Conservation (phyloP, 2,329 filamentous ascomycete genomes). For the Ceratocystis alfenasii region DNA sequence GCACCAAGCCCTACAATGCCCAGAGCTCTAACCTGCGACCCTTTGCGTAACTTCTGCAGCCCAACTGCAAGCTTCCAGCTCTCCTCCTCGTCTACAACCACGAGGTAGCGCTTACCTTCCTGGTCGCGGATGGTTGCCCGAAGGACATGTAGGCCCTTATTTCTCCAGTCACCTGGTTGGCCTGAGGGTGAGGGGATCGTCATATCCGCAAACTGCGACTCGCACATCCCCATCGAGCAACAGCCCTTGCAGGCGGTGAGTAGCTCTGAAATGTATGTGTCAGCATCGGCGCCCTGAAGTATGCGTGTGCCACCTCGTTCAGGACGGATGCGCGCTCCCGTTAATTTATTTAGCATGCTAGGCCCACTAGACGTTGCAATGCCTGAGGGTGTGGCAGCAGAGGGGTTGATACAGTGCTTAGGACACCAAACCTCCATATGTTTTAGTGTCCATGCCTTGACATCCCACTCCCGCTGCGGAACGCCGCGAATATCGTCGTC, state of each 20-base stretch:
- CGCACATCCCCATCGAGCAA: slow-evolving; percentile 44
- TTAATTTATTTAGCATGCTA: slow-evolving; percentile 39
- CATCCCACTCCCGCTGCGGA: slow-evolving; percentile 94
- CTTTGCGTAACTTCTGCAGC: slow-evolving; percentile 47
- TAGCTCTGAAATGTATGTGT: slow-evolving; percentile 51
- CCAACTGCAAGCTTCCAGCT: slow-evolving; percentile 56
- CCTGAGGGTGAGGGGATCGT: slow-evolving; percentile 32
- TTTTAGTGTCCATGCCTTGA: slow-evolving; percentile 96
- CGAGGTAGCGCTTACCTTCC: slow-evolving; percentile 54
- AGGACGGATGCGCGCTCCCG: slow-evolving; percentile 35
- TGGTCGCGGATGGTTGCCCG: slow-evolving; percentile 53
- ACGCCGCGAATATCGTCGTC: slow-evolving; percentile 88
- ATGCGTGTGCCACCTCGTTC: slow-evolving; percentile 40
- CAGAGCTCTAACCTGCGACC: slow-evolving; percentile 47
- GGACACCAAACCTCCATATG: slow-evolving; percentile 78
- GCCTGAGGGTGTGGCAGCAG: slow-evolving; percentile 32
- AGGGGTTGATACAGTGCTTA: slow-evolving; percentile 45
- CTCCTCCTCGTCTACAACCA: slow-evolving; percentile 52
- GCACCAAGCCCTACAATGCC: slow-evolving; percentile 46
- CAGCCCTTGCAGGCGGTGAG: slow-evolving; percentile 52
- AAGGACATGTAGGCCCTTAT: slow-evolving; percentile 48
- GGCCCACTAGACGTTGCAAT: slow-evolving; percentile 31
- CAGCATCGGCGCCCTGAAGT: slow-evolving; percentile 52
- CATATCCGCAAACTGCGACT: slow-evolving; percentile 35
- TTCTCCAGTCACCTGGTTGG: slow-evolving; percentile 44